A percentile compares a stretch with the other conserved stretches of the same genome.
phyloP scores from a whole-genome alignment of 306 rosid species.

The Hippophae rhamnoides region DNA sequence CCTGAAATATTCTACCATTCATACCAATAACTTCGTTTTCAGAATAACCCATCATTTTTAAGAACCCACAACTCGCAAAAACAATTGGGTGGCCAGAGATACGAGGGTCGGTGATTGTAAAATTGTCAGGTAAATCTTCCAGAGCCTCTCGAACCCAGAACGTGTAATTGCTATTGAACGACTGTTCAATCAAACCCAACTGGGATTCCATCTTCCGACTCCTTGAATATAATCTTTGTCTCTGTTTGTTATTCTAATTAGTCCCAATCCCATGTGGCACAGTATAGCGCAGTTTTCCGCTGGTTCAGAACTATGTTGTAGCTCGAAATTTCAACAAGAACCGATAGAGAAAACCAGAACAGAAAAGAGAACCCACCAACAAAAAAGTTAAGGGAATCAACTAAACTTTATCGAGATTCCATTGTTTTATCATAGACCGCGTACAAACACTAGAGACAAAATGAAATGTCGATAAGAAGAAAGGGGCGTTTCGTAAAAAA shows the following conservation, averaged over 20 bases:
- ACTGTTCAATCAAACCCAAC: slow-evolving; percentile 29
- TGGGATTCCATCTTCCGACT: slow-evolving; percentile 41
- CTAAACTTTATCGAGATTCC: background rate
- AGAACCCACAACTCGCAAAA: slow-evolving; percentile 71
- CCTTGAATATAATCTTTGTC: slow-evolving; percentile 18
- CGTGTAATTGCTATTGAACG: slow-evolving; percentile 48
- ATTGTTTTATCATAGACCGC: background rate
- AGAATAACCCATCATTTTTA: slow-evolving; percentile 66
- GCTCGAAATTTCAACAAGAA: slow-evolving; percentile 1
- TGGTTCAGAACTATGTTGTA: background rate
- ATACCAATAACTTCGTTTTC: slow-evolving; percentile 58
- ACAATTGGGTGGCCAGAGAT: slow-evolving; percentile 76
- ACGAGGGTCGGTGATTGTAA: slow-evolving; percentile 77
- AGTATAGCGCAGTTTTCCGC: slow-evolving; percentile 6
- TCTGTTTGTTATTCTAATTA: slow-evolving; percentile 29
- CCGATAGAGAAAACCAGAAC: background rate
- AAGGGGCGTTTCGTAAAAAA: background rate
- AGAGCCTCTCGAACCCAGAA: slow-evolving; percentile 47
- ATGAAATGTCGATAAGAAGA: background rate
- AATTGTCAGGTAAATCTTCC: slow-evolving; percentile 50
- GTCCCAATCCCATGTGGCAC: slow-evolving; percentile 88
- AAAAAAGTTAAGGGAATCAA: background rate
- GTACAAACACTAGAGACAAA: no score
- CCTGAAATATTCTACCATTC: slow-evolving; percentile 66
- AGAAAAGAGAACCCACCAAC: background rate